Conservation (phyloP, 1,284 basidiomycete genomes). For the Phlebopus sp. region DNA sequence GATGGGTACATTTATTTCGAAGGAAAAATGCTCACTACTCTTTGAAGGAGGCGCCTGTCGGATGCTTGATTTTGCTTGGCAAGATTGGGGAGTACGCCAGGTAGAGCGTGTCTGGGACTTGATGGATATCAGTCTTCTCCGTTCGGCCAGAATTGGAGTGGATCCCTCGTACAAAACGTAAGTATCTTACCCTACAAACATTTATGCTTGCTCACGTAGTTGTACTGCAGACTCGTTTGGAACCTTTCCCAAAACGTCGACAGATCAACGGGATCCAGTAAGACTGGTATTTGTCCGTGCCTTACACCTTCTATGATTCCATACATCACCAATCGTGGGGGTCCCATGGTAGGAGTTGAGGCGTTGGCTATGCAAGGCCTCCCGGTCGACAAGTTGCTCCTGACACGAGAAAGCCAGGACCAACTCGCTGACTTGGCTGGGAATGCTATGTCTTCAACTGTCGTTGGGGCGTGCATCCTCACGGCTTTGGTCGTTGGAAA, state of each 20-base stretch:
- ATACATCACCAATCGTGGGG: constrained; percentile 92
- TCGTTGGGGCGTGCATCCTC: constrained; percentile 89
- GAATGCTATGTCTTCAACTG: constrained; percentile 96
- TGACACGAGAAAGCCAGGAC: constrained; percentile 92
- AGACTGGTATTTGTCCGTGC: constrained; percentile 86
- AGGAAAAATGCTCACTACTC: constrained; percentile 1
- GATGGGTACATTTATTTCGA: background rate
- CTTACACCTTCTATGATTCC: constrained; percentile 96
- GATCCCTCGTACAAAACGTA: constrained; percentile 88
- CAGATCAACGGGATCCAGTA: constrained; percentile 78
- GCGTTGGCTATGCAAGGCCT: constrained; percentile 92
- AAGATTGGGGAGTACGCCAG: constrained; percentile 88
- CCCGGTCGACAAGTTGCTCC: constrained; percentile 85
- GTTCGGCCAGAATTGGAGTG: constrained; percentile 76
- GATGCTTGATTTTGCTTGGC: constrained; percentile 89
- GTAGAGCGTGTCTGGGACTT: constrained; percentile 94
- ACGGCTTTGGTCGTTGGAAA: constrained; percentile 73
- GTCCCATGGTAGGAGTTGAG: constrained; percentile 93
- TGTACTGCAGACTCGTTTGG: constrained; percentile 72
- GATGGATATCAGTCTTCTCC: constrained; percentile 87
- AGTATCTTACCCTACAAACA: constrained; percentile 26
- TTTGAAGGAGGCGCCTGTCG: constrained; percentile 78
- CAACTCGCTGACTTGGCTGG: constrained; percentile 93
- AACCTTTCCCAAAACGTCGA: constrained; percentile 98
- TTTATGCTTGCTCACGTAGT: constrained; percentile 16